Evolutionary conservation across 225 moss, liverwort and hornwort species (phyloP).

Genomic region (Thuidium tamariscinum): DNA sequence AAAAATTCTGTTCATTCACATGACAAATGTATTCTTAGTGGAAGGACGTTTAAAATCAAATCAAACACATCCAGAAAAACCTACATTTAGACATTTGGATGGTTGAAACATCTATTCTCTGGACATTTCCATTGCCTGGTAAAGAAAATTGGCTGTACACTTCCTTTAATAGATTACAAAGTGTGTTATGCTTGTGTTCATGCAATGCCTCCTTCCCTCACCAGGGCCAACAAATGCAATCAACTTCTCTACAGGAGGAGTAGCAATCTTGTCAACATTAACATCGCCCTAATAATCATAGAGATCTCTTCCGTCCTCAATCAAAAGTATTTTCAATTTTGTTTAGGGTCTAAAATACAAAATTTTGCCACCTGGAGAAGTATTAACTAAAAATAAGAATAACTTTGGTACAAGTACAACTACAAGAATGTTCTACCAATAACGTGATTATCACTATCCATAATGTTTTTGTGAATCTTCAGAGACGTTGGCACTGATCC

Average conservation of each 20-base stretch:
- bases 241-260: background rate
- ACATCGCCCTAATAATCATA: background rate
- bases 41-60: background rate
- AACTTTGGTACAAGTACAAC: background rate
- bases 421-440: background rate
- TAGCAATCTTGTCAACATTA: background rate
- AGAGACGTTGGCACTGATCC: background rate
- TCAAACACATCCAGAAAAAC: background rate
- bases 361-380: background rate
- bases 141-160: background rate
- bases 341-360: background rate
- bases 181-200: background rate
- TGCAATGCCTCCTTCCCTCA: background rate
- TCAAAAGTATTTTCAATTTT: background rate
- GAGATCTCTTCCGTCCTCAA: background rate
- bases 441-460: background rate
- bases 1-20: background rate
- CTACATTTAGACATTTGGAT: background rate
- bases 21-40: background rate
- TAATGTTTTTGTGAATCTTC: background rate
- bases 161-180: background rate
- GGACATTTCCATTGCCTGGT: background rate
- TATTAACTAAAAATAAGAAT: too few relatives aligned
- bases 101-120: background rate
- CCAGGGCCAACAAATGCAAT: background rate